Conservation (phyloP, 768 basidiomycete genomes). For the Rhodotorula paludigena region DNA sequence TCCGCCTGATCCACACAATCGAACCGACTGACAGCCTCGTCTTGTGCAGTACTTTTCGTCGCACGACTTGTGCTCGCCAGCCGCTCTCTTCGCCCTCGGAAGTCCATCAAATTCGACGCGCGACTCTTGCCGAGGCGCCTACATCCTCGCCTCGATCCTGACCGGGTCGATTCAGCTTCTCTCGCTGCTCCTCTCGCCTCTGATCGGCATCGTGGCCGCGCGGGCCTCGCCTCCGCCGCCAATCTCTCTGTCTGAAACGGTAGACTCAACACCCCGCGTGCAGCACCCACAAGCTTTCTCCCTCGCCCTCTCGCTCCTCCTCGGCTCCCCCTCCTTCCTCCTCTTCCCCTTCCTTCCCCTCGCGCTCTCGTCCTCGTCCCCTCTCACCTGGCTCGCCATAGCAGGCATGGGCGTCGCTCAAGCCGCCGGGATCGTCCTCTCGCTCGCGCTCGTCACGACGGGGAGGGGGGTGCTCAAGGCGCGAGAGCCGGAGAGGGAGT, state of each 20-base stretch:
- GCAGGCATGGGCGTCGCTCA: conserved; percentile 14
- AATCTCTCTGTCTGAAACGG: no score
- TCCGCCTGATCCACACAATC: neutral
- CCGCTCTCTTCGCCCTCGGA: neutral
- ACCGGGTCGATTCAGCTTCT: conserved; percentile 30
- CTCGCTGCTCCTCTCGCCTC: conserved; percentile 28
- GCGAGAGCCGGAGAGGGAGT: conserved; percentile 7
- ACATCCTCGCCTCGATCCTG: conserved; percentile 22
- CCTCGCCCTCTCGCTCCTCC: conserved; percentile 1
- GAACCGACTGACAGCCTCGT: neutral
- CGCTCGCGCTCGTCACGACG: conserved; percentile 21
- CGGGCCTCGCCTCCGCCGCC: neutral
- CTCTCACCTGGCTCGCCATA: conserved; percentile 1
- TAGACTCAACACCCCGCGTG: no score
- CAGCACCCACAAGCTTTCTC: conserved; percentile 3
- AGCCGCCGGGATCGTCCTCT: conserved; percentile 22
- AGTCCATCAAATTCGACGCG: neutral
- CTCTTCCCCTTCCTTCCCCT: conserved; percentile 3
- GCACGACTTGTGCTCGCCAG: conserved; percentile 9
- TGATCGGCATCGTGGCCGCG: conserved; percentile 25
- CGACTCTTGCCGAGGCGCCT: conserved; percentile 15
- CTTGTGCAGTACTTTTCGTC: conserved; percentile 8
- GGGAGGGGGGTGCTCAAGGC: neutral
- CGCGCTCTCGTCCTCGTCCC: conserved; percentile 3
- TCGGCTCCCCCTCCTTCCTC: conserved; percentile 7